These are phyloP conservation scores for Marasmius oreades DNA, from an alignment of 1,284 basidiomycete species.

Conservation along the genomic window DNA sequence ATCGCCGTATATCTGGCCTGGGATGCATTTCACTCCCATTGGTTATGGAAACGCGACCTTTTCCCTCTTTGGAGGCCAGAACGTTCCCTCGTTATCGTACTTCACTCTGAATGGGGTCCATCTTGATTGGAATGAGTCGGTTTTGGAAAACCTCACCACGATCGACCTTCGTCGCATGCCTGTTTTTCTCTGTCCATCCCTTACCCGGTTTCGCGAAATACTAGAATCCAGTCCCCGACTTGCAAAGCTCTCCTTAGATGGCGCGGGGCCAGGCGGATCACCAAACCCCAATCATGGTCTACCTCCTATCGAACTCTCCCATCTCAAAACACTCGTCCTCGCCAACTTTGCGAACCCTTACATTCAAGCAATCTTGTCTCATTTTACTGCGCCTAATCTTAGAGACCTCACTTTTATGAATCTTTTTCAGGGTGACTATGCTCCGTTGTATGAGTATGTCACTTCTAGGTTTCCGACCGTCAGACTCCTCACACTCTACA, in stretches of 20 bases:
- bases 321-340: conserved; percentile 47
- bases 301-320: conserved; percentile 20
- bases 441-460: conserved; percentile 39
- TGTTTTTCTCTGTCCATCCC: conserved; percentile 41
- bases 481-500: conserved; percentile 46
- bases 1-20: conserved; percentile 40
- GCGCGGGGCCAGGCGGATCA: conserved; percentile 47
- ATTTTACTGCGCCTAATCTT: conserved; percentile 48
- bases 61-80: conserved; percentile 44
- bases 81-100: conserved; percentile 37
- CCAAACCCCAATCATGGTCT: conserved; percentile 5
- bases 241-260: conserved; percentile 51
- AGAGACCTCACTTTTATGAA: conserved; percentile 52
- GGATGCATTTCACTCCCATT: conserved; percentile 30
- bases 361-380: conserved; percentile 39
- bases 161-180: conserved; percentile 61
- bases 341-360: conserved; percentile 48
- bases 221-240: conserved; percentile 45
- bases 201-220: conserved; percentile 47
- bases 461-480: conserved; percentile 45
- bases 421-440: conserved; percentile 46
- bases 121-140: conserved; percentile 48
- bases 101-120: conserved; percentile 53
- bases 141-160: conserved; percentile 46
- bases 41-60: conserved; percentile 30